Evolutionary conservation across 257 asterid species (phyloP), one percentile per base, ranked within the genome.

Genomic region (Cruciata laevipes): DNA sequence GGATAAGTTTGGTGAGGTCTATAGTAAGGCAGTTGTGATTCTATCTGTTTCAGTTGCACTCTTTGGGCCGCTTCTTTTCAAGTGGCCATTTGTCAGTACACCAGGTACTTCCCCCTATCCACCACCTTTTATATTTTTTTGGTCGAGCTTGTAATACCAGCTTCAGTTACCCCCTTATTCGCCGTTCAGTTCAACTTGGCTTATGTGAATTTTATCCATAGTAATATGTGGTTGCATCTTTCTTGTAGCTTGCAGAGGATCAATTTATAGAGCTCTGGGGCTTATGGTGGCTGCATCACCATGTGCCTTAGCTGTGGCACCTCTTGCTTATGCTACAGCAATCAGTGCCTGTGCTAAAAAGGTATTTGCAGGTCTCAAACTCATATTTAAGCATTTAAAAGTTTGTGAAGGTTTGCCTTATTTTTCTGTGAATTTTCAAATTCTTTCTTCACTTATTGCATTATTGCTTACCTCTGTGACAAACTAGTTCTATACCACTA

Each of bases 251-350:
- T 85, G 96, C 89, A 84, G 96, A 90, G 99, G 99, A 84, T 94
- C 99, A 67, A 74, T 90, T 78, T 94, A 94, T 70, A 80, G 99
- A 75, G 99, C 96, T 52, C 59, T 94, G 83, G 99, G 99, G 61
- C 91, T 94, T 75, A 94, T 90, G 97, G 99, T 94, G 73, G 97
- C 99, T 65, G 99, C 97, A 62, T 94, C 99, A 76, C 99, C 99
- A 47, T 94, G 99, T 78, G 97, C 99, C 10, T 81, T 90, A 78
- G 99, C 97, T 78, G 99, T 88, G 57, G 93, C 99, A 40, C 97
- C 99, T 63, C 74, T 94, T 74, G 96, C 90, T 23, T 94, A 94
- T 81, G 97, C 95, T 74, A 94, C 96, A 23, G 96, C 99, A 75
- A 87, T 94, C 71, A 94, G 99, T 83, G 93, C 99, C 68, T 94